A percentile compares a stretch with the other conserved stretches of the same genome.
Conservation (phyloP, 2,329 filamentous ascomycete species). For the Talaromyces sp. region DNA sequence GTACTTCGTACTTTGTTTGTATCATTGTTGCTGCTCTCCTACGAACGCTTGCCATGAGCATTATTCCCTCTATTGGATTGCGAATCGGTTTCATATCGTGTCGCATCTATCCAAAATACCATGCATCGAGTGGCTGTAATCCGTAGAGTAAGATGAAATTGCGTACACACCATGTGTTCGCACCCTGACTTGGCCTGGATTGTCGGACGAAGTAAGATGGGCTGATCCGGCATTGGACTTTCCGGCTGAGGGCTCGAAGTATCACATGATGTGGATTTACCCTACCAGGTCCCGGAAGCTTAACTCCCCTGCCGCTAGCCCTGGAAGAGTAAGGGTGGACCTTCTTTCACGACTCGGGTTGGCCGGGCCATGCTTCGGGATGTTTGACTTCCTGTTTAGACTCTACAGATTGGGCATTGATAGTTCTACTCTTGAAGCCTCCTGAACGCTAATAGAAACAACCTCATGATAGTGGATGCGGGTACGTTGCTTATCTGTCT, state of each 20-base stretch:
- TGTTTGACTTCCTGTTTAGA: not conserved
- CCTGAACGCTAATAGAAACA: not conserved
- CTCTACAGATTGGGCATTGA: no score
- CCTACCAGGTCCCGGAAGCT: not conserved
- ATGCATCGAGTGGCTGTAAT: no score
- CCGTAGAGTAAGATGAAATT: not conserved
- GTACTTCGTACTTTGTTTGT: slow-evolving; percentile 1
- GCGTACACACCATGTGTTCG: not conserved
- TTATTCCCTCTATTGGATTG: not conserved
- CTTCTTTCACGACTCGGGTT: not conserved
- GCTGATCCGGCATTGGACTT: slow-evolving; percentile 7
- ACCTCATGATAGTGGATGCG: not conserved
- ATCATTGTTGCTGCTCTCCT: not conserved
- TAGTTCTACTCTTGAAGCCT: not conserved
- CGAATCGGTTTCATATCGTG: not conserved
- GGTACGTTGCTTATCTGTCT: not conserved
- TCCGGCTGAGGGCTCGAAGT: slow-evolving; percentile 5
- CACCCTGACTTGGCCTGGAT: no score
- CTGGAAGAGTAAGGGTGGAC: not conserved
- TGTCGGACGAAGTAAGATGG: not conserved
- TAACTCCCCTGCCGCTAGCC: not conserved
- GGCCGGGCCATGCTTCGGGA: not conserved
- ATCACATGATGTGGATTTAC: slow-evolving; percentile 4
- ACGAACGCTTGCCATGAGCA: not conserved
- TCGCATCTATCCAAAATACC: not conserved